phyloP scores from a whole-genome alignment of 1,284 basidiomycete genomes.

The Garcileccinum viscosum region DNA sequence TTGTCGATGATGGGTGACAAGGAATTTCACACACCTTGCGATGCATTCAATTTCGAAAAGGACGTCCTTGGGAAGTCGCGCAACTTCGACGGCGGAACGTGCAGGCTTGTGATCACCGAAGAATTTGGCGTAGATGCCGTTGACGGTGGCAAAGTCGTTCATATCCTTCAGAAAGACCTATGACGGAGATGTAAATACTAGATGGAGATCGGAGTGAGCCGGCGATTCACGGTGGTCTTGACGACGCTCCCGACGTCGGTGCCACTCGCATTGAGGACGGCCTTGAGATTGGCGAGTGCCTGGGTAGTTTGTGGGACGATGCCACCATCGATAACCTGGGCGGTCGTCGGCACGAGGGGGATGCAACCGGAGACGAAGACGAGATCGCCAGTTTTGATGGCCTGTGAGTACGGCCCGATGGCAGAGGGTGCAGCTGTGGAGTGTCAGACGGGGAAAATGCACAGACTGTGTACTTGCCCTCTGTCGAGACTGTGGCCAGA shows the following conservation, averaged over 20 bases:
- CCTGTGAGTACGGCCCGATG: slow-evolving; percentile 92
- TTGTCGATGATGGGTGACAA: neutral
- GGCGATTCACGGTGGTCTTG: slow-evolving; percentile 76
- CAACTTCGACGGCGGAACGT: slow-evolving; percentile 84
- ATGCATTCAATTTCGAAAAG: slow-evolving; percentile 94
- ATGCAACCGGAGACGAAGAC: slow-evolving; percentile 93
- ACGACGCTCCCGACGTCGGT: slow-evolving; percentile 79
- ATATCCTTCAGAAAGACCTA: slow-evolving; percentile 93
- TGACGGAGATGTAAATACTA: neutral
- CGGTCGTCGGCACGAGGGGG: slow-evolving; percentile 79
- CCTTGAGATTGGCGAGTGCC: slow-evolving; percentile 86
- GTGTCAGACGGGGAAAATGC: neutral
- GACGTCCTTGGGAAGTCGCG: slow-evolving; percentile 78
- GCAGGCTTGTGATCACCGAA: slow-evolving; percentile 95
- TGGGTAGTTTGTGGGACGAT: slow-evolving; percentile 87
- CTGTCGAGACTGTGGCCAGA: slow-evolving; percentile 44
- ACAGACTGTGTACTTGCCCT: slow-evolving; percentile 41
- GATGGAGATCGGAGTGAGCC: slow-evolving; percentile 29
- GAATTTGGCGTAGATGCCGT: slow-evolving; percentile 77
- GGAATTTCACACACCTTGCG: slow-evolving; percentile 56
- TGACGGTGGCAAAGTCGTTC: slow-evolving; percentile 89
- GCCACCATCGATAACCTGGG: slow-evolving; percentile 79
- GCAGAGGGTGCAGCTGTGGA: slow-evolving; percentile 80
- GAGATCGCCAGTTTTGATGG: slow-evolving; percentile 83
- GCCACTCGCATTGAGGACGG: slow-evolving; percentile 84